Percentiles rank a stretch among this genome's conserved stretches.
Evolutionary conservation across 768 basidiomycete genomes (phyloP).

Genomic region (Mycena maculata): DNA sequence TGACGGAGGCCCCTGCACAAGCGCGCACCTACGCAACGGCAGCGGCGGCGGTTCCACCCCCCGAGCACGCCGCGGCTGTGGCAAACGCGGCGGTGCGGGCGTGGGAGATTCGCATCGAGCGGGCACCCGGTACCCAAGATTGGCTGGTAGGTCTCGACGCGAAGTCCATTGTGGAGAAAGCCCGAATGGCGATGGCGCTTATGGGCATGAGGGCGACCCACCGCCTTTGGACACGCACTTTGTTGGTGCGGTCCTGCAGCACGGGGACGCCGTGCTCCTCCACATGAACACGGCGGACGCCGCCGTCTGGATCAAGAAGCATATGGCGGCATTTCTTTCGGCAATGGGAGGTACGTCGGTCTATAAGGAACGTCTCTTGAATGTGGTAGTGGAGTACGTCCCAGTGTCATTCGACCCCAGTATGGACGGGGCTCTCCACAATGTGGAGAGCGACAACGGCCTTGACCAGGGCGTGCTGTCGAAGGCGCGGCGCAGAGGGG

Average conservation of each 20-base stretch:
- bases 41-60: neutral
- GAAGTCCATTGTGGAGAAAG: slow-evolving; percentile 28
- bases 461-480: slow-evolving; percentile 14
- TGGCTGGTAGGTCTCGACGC: neutral
- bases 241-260: slow-evolving; percentile 23
- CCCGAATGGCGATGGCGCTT: neutral
- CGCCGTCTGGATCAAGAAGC: neutral
- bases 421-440: neutral
- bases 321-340: slow-evolving; percentile 18
- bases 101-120: neutral
- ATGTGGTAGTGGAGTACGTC: slow-evolving; percentile 37
- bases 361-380: slow-evolving; percentile 20
- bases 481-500: slow-evolving; percentile 35
- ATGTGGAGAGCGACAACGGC: slow-evolving; percentile 31
- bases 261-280: slow-evolving; percentile 22
- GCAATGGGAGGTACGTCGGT: slow-evolving; percentile 25
- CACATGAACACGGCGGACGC: neutral
- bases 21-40: slow-evolving; percentile 1
- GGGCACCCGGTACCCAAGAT: neutral
- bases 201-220: neutral
- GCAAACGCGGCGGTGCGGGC: neutral
- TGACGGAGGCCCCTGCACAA: neutral
- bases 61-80: slow-evolving; percentile 1
- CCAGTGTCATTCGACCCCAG: slow-evolving; percentile 34
- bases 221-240: neutral